Percentiles rank a stretch among this genome's conserved stretches.
phyloP scores from a whole-genome alignment of 306 rosid species.

The Dalbergia cochinchinensis region DNA sequence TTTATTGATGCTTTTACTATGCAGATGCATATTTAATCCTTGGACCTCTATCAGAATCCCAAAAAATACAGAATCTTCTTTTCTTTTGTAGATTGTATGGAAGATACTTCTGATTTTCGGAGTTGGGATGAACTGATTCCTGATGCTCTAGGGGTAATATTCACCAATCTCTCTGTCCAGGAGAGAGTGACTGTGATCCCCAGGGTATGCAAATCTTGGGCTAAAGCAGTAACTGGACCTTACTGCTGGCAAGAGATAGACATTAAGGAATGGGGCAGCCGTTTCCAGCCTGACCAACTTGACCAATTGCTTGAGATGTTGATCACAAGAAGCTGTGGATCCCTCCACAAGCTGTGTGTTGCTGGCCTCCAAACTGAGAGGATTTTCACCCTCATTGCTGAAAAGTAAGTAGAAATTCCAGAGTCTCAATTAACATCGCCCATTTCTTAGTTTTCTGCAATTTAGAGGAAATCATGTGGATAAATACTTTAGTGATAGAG shows the following conservation, averaged over 20 bases:
- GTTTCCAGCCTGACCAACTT: conserved; percentile 66
- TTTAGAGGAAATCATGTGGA: conserved; percentile 15
- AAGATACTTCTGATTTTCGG: conserved; percentile 59
- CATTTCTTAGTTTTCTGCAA: conserved; percentile 19
- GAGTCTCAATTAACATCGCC: conserved; percentile 10
- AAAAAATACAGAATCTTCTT: neutral
- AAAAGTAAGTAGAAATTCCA: conserved; percentile 71
- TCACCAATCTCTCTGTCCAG: conserved; percentile 76
- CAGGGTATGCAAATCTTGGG: conserved; percentile 92
- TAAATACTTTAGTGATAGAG: neutral
- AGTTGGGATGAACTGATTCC: conserved; percentile 95
- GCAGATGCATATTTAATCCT: conserved; percentile 1
- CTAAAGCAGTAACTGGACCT: conserved; percentile 79
- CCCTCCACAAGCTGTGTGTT: conserved; percentile 84
- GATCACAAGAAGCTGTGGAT: conserved; percentile 75
- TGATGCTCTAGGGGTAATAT: conserved; percentile 88
- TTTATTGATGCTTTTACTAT: neutral
- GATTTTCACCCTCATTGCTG: conserved; percentile 83
- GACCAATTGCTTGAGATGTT: conserved; percentile 80
- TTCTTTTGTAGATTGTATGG: conserved; percentile 65
- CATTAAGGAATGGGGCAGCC: conserved; percentile 85
- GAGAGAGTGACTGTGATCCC: conserved; percentile 87
- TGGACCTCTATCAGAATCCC: conserved; percentile 21
- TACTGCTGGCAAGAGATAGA: conserved; percentile 98
- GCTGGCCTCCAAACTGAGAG: conserved; percentile 66